These are phyloP conservation scores for Cystoderma amianthinum DNA, from an alignment of 768 basidiomycete genomes.

Conservation along the genomic window DNA sequence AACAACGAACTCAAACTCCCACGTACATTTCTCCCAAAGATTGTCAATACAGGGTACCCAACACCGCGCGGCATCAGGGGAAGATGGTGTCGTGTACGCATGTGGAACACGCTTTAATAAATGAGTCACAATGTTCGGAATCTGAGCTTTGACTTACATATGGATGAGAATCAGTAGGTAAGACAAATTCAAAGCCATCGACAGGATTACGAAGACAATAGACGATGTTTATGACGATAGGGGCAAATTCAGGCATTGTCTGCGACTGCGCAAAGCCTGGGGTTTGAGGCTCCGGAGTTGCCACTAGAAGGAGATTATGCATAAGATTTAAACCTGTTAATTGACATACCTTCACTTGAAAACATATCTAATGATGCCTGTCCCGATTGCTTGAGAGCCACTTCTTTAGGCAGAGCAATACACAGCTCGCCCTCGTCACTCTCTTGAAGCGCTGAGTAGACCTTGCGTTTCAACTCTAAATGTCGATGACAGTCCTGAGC, in stretches of 20 bases:
- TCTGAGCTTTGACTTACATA: constrained; percentile 48
- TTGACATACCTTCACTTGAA: constrained; percentile 50
- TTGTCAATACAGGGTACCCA: constrained; percentile 99
- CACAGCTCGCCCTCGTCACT: constrained; percentile 93
- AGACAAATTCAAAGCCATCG: constrained; percentile 80
- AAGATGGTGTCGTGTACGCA: constrained; percentile 82
- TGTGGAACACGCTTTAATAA: constrained; percentile 78
- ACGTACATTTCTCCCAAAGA: constrained; percentile 93
- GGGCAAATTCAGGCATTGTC: constrained; percentile 62
- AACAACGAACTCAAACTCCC: constrained; percentile 97
- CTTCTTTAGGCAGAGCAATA: constrained; percentile 76
- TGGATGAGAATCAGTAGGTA: constrained; percentile 77
- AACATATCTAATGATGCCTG: constrained; percentile 35
- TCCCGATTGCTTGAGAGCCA: constrained; percentile 55
- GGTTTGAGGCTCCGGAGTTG: constrained; percentile 81
- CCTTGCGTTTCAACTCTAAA: constrained; percentile 87
- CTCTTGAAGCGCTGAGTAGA: constrained; percentile 88
- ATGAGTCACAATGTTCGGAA: constrained; percentile 7
- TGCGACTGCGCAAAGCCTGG: constrained; percentile 31
- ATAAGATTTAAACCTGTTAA: neutral
- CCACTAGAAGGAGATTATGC: constrained; percentile 30
- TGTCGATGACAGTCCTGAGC: constrained; percentile 80
- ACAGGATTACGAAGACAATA: constrained; percentile 80
- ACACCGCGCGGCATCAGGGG: constrained; percentile 87
- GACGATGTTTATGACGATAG: constrained; percentile 68